Conservation (phyloP, 257 asterid species). For the Solanum habrochaites region DNA sequence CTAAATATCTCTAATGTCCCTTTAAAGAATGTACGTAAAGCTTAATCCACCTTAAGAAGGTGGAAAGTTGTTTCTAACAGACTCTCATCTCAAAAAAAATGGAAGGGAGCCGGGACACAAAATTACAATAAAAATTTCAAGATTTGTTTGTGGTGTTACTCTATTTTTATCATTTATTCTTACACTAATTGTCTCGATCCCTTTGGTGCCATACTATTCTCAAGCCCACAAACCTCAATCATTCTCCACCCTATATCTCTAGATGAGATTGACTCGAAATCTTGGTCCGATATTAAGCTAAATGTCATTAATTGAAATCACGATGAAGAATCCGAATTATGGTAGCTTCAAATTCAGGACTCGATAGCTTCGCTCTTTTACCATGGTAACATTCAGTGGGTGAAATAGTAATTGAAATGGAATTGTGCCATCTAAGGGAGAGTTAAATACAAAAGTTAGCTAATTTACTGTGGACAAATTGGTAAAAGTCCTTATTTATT, state of each 20-base stretch:
- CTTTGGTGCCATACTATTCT: not conserved
- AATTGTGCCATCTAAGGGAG: constrained; percentile 9
- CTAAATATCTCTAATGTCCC: not conserved
- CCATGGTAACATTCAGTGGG: not conserved
- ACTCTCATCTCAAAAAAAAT: not conserved
- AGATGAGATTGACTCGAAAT: constrained; percentile 1
- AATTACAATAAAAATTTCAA: not conserved
- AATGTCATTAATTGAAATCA: constrained; percentile 5
- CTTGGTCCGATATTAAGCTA: not conserved
- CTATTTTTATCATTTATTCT: not conserved
- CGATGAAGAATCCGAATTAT: constrained; percentile 5
- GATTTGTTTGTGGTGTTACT: not conserved
- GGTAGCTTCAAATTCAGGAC: constrained; percentile 4
- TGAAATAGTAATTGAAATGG: constrained; percentile 5
- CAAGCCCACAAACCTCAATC: constrained; percentile 14
- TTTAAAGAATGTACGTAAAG: not conserved
- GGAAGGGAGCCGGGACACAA: not conserved
- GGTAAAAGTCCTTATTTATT: not conserved
- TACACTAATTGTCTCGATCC: not conserved
- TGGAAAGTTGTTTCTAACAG: not conserved
- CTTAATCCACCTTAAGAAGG: not conserved
- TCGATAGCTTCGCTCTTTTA: not conserved
- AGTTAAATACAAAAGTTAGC: constrained; percentile 2
- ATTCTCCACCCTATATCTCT: not conserved
- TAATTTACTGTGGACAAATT: constrained; percentile 4